These are phyloP conservation scores for Pyrenochaeta sp. DNA, from an alignment of 2,329 filamentous ascomycete species.

Conservation along the genomic window DNA sequence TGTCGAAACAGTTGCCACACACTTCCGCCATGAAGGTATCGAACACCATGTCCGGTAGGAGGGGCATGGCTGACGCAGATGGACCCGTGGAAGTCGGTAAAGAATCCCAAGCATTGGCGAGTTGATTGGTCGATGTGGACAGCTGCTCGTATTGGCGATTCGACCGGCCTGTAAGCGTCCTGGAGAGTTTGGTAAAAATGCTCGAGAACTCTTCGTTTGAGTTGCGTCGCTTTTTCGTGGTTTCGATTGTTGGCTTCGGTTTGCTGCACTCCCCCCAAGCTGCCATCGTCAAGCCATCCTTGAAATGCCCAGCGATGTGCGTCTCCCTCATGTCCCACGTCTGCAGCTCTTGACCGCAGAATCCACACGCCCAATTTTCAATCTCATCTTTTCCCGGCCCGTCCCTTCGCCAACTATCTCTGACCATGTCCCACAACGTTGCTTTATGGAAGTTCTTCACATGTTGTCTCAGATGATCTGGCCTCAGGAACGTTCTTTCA, in stretches of 20 bases:
- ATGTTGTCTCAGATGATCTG: slow-evolving; percentile 46
- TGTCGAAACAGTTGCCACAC: neutral
- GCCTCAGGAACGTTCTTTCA: slow-evolving; percentile 44
- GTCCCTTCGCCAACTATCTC: slow-evolving; percentile 40
- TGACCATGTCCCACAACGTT: slow-evolving; percentile 30
- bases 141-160: slow-evolving; percentile 12
- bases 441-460: slow-evolving; percentile 44
- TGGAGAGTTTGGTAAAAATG: slow-evolving; percentile 47
- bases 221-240: slow-evolving; percentile 21
- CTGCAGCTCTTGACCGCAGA: slow-evolving; percentile 34
- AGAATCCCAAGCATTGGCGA: neutral
- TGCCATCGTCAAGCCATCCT: slow-evolving; percentile 41
- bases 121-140: neutral
- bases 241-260: slow-evolving; percentile 51
- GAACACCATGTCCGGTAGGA: slow-evolving; percentile 1
- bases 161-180: neutral
- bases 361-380: slow-evolving; percentile 42
- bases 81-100: neutral
- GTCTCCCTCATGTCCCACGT: slow-evolving; percentile 43
- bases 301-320: slow-evolving; percentile 46
- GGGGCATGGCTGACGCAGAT: neutral
- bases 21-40: slow-evolving; percentile 1
- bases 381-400: slow-evolving; percentile 15
- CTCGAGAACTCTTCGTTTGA: slow-evolving; percentile 19
- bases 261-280: slow-evolving; percentile 24